Evolutionary conservation across 2,329 filamentous ascomycete genomes (phyloP).

Genomic region (Plenodomus biglobosus): DNA sequence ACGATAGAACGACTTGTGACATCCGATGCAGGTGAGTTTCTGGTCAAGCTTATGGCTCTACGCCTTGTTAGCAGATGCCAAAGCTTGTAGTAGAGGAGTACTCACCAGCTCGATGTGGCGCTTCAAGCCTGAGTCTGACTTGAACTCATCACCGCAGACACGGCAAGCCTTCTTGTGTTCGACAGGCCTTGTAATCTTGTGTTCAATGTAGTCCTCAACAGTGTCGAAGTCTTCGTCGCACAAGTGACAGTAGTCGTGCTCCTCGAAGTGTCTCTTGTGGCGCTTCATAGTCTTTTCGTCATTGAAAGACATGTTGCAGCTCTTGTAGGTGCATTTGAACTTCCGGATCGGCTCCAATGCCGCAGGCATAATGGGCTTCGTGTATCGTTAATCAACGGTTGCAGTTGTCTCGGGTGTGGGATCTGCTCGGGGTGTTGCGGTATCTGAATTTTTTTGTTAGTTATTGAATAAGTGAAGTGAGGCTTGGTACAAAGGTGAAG

Average conservation of each 20-base stretch:
- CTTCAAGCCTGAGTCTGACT: constrained; percentile 54
- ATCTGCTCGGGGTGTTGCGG: no score
- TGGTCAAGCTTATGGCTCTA: constrained; percentile 55
- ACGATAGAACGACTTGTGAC: constrained; percentile 50
- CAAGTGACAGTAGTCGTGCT: constrained; percentile 51
- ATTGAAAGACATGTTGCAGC: constrained; percentile 52
- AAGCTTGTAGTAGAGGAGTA: neutral
- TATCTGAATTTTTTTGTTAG: neutral
- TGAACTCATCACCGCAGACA: constrained; percentile 60
- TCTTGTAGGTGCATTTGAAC: constrained; percentile 49
- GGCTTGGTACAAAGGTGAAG: no score
- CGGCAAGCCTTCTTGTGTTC: constrained; percentile 57
- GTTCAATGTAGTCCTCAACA: constrained; percentile 50
- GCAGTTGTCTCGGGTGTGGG: neutral
- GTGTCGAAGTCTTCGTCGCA: constrained; percentile 51
- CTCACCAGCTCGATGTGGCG: constrained; percentile 56
- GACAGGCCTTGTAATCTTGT: constrained; percentile 47
- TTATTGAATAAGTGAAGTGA: neutral
- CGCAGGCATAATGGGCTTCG: constrained; percentile 22
- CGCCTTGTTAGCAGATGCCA: neutral
- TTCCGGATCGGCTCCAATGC: constrained; percentile 22
- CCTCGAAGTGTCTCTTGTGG: constrained; percentile 53
- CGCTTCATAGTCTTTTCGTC: constrained; percentile 50
- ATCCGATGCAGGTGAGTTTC: constrained; percentile 57
- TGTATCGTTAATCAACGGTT: neutral